Base-by-base conservation (phyloP, 2,329 filamentous ascomycete species). In the Pseudogymnoascus sp. region DNA sequence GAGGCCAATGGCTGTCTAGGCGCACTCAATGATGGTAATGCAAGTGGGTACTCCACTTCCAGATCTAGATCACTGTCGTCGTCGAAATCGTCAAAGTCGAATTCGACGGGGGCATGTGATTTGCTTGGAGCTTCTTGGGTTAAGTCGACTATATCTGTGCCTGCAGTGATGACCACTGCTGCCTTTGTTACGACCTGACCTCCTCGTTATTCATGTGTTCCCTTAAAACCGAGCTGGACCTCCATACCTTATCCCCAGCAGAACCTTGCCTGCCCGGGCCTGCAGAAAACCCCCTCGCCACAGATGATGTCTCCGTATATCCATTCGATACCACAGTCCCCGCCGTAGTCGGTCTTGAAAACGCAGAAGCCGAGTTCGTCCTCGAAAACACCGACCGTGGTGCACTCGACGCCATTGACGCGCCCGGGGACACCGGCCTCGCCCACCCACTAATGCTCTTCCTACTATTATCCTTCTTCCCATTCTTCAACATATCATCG, bases 11-110 rank as follows among this genome's bases (percentile, higher is more conserved):
- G 33, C 10, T 33, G 23, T 11, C 60, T 26, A 60, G 61, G 59
- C 42, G 44, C 61, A 21, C 47, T 53, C 47, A 53, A 31, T 7
- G 60, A 26, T 61, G 64, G 47, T 28, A 62, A 67, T 15, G 67
- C 62, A n/a, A 78, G 75, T 0, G 87, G 85, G 64, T 85, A 81
- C 64, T 89, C 82, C 61, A 86, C 82, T 66, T 92, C 83, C 19
- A 89, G 75, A 66, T 90, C 89, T 23, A 96, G 79, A 63, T 91
- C 84, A 19, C 87, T 82, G 69, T 96, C 92, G 72, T 93, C 90
- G 70, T 91, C 91, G 68, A 96, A 95, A 71, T 96, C 93, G 69
- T 93, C 87, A 66, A 92, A 89, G 65, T 86, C 84, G 67, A 92
- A 89, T 65, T 82, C 84, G 9, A 89, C 36, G 1, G 62, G 36